phyloP scores from a whole-genome alignment of 345 rosid genomes.

The Citrus hindsii region DNA sequence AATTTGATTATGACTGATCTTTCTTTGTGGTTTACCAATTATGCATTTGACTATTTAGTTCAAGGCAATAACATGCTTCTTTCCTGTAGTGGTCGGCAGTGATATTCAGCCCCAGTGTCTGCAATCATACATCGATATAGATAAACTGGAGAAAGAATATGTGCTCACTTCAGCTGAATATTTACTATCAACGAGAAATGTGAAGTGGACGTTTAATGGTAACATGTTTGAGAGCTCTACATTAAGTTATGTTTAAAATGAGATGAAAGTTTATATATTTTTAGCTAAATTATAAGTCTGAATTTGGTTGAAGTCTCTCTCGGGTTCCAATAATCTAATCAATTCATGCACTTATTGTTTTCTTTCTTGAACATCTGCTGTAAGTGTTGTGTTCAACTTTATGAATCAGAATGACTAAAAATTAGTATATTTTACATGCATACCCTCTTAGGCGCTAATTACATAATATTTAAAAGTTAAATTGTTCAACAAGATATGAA shows the following conservation, averaged over 20 bases:
- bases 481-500: not conserved
- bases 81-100: conserved; percentile 37
- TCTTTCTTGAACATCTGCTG: not conserved
- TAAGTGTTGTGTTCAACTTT: not conserved
- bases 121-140: conserved; percentile 54
- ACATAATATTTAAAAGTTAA: not conserved
- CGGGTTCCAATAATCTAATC: not conserved
- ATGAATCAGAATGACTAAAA: not conserved
- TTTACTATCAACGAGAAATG: conserved; percentile 63
- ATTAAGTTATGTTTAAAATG: not conserved
- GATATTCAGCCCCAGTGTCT: conserved; percentile 37
- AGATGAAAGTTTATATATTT: not conserved
- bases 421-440: not conserved
- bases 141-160: conserved; percentile 73
- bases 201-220: conserved; percentile 72
- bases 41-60: conserved; percentile 6
- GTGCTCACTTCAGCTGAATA: conserved; percentile 81
- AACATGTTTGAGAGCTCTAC: conserved; percentile 5
- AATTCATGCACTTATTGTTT: not conserved
- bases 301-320: not conserved
- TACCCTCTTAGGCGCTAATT: not conserved
- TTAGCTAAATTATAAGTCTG: not conserved
- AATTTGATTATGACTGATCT: not conserved
- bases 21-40: conserved; percentile 6
- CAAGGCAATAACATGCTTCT: conserved; percentile 15